Evolutionary conservation across 148 eudicot species (phyloP).

Genomic region (Pouteria glomerata): DNA sequence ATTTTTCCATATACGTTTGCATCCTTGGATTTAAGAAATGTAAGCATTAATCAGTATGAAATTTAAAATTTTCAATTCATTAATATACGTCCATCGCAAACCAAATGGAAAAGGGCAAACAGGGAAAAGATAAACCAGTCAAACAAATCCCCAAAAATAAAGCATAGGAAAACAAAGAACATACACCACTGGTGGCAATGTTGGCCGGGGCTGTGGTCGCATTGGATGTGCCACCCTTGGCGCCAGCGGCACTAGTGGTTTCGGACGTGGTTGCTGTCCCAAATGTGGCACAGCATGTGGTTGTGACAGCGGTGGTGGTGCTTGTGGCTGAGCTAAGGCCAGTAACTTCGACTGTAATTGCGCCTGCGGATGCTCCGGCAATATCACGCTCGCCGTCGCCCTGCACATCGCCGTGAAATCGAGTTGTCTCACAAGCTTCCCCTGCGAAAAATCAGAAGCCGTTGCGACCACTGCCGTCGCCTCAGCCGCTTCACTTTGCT

Average conservation of each 20-base stretch:
- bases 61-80: too few species aligned
- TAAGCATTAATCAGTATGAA: too few species aligned
- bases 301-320: neutral
- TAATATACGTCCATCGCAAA: too few species aligned
- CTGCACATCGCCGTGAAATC: conserved; percentile 38
- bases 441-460: conserved; percentile 16
- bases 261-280: neutral
- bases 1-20: too few species aligned
- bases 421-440: conserved; percentile 46
- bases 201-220: conserved; percentile 8
- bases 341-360: conserved; percentile 22
- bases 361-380: conserved; percentile 30
- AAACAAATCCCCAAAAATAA: neutral
- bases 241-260: neutral
- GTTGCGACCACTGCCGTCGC: conserved; percentile 12
- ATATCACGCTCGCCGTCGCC: conserved; percentile 20
- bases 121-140: too few species aligned
- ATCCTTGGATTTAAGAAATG: too few species aligned
- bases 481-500: conserved; percentile 29
- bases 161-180: neutral
- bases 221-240: neutral
- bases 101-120: too few species aligned
- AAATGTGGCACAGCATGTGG: neutral
- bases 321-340: conserved; percentile 9
- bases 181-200: conserved; percentile 22